Percentiles rank a stretch among this genome's conserved stretches.
phyloP scores from a whole-genome alignment of 371 early-diverging fungal species.

The Rhizopus microsporus region DNA sequence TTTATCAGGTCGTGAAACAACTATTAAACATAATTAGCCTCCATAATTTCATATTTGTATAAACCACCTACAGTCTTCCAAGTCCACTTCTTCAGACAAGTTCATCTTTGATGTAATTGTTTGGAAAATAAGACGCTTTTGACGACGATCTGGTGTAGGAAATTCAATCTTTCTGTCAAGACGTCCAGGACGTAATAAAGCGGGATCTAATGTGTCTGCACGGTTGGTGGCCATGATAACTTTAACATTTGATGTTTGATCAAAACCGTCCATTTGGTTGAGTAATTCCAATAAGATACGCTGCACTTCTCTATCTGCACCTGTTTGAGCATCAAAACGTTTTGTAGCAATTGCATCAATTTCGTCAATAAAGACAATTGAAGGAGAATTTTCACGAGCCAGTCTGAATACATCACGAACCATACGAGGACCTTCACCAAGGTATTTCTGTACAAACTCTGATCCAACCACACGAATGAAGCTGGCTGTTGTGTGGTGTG shows the following conservation, averaged over 20 bases:
- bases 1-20: slow-evolving; percentile 98
- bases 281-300: slow-evolving; percentile 98
- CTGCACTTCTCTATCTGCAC: slow-evolving; percentile 99
- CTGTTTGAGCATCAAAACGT: slow-evolving; percentile 99
- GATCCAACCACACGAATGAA: slow-evolving; percentile 99
- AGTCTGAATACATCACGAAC: slow-evolving; percentile 99
- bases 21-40: slow-evolving; percentile 35
- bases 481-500: slow-evolving; percentile 98
- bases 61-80: slow-evolving; percentile 91
- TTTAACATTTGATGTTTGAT: slow-evolving; percentile 98
- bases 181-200: slow-evolving; percentile 98
- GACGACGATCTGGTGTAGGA: slow-evolving; percentile 99
- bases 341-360: slow-evolving; percentile 99
- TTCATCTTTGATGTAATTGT: slow-evolving; percentile 99
- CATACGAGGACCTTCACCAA: slow-evolving; percentile 99
- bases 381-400: slow-evolving; percentile 99
- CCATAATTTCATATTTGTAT: not conserved
- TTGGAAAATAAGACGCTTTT: slow-evolving; percentile 98
- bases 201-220: slow-evolving; percentile 99
- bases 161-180: slow-evolving; percentile 99
- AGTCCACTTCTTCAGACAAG: slow-evolving; percentile 96
- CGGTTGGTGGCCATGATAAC: slow-evolving; percentile 99
- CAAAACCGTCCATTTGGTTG: slow-evolving; percentile 99
- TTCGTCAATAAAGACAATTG: slow-evolving; percentile 99
- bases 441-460: slow-evolving; percentile 99